These are phyloP conservation scores for Tarenaya hassleriana DNA, from an alignment of 345 rosid species.

Conservation along the genomic window DNA sequence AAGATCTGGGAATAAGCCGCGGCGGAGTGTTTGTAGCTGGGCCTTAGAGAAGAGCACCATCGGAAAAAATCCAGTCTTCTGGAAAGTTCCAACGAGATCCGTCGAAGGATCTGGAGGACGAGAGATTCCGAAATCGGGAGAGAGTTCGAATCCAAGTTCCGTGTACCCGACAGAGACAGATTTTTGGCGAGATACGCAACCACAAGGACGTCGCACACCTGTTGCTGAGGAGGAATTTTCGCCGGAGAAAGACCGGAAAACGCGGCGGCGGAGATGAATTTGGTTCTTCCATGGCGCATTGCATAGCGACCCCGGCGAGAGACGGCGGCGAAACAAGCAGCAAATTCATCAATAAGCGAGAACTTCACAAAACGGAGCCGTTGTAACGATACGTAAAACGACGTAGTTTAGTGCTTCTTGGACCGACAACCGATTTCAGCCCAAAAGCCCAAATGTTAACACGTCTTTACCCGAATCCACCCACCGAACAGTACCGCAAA, in stretches of 20 bases:
- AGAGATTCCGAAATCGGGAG: constrained; percentile 56
- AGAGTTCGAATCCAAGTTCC: constrained; percentile 49
- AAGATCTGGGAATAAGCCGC: constrained; percentile 63
- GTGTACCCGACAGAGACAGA: constrained; percentile 52
- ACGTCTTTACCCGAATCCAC: too few relatives aligned
- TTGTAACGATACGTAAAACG: too few relatives aligned
- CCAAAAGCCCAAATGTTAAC: too few relatives aligned
- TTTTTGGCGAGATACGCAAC: constrained; percentile 57
- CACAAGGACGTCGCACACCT: constrained; percentile 48
- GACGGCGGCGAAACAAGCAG: not conserved
- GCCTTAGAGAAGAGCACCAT: constrained; percentile 40
- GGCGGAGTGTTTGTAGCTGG: constrained; percentile 51
- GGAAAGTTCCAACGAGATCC: constrained; percentile 44
- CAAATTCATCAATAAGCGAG: too few relatives aligned
- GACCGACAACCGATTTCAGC: too few relatives aligned
- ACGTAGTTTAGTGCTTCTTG: too few relatives aligned
- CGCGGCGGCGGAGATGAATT: constrained; percentile 12
- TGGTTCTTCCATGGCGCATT: constrained; percentile 28
- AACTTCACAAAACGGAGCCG: too few relatives aligned
- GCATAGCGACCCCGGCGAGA: constrained; percentile 11
- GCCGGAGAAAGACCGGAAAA: constrained; percentile 21
- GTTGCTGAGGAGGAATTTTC: constrained; percentile 19
- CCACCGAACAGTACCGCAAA: too few relatives aligned
- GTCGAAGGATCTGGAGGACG: constrained; percentile 58
- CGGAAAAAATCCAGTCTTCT: constrained; percentile 60